Evolutionary conservation across 768 basidiomycete species (phyloP).

Genomic region (Astraeus odoratus): DNA sequence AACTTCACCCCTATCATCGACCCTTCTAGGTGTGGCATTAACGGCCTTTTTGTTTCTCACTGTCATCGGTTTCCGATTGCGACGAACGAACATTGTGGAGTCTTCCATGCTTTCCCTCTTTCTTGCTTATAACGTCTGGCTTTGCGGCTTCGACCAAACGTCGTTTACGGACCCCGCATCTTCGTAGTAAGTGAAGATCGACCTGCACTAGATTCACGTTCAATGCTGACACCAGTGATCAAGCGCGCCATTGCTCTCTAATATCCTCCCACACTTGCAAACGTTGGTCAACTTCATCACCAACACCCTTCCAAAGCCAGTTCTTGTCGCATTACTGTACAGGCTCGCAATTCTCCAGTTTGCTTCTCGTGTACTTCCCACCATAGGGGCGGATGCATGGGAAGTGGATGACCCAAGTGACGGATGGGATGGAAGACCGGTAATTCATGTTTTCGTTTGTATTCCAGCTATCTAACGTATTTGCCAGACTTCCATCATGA

Average conservation of each 20-base stretch:
- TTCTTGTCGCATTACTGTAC: constrained; percentile 72
- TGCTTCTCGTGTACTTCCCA: constrained; percentile 76
- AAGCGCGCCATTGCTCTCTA: constrained; percentile 70
- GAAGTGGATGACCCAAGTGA: constrained; percentile 59
- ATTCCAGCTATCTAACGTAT: constrained; percentile 6
- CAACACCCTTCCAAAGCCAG: constrained; percentile 81
- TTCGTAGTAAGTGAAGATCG: constrained; percentile 54
- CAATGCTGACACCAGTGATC: constrained; percentile 6
- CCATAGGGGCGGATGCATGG: constrained; percentile 78
- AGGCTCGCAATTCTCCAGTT: constrained; percentile 75
- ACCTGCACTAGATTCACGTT: background rate
- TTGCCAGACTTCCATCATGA: constrained; percentile 65
- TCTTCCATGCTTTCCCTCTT: constrained; percentile 83
- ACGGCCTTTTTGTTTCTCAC: constrained; percentile 89
- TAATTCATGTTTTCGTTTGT: constrained; percentile 21
- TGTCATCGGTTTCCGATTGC: constrained; percentile 81
- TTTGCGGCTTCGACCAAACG: constrained; percentile 74
- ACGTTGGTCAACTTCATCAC: constrained; percentile 75
- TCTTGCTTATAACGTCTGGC: constrained; percentile 87
- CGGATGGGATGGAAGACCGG: constrained; percentile 68
- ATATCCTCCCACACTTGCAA: constrained; percentile 76
- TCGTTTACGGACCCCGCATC: constrained; percentile 68
- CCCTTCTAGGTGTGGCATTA: constrained; percentile 80
- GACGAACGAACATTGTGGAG: constrained; percentile 90
- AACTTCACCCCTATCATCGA: constrained; percentile 80